phyloP scores from a whole-genome alignment of 1,139 yeast species.

The Hanseniaspora sp. region DNA sequence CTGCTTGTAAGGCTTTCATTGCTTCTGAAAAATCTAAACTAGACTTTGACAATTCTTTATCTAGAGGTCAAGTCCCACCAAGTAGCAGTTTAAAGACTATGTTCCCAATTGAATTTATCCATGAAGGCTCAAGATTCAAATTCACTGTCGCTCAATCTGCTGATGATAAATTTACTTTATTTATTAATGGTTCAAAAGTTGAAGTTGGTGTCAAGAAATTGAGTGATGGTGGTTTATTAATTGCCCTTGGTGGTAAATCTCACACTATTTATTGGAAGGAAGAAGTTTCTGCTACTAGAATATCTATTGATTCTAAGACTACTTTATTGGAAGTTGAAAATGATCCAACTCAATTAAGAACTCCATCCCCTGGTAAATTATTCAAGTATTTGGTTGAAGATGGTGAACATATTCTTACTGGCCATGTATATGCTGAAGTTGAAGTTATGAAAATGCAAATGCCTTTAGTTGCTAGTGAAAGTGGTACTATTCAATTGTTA shows the following conservation, averaged over 20 bases:
- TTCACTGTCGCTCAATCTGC: conserved; percentile 93
- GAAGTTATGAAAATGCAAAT: conserved; percentile 99
- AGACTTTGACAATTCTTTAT: conserved; percentile 62
- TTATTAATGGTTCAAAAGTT: conserved; percentile 84
- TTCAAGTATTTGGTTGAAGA: conserved; percentile 87
- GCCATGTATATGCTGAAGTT: conserved; percentile 94
- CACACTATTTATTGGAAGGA: conserved; percentile 96
- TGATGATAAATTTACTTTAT: conserved; percentile 69
- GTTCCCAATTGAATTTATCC: conserved; percentile 86
- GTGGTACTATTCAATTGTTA: conserved; percentile 82
- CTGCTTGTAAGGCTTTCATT: conserved; percentile 84
- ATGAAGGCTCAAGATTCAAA: conserved; percentile 84
- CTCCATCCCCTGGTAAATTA: conserved; percentile 97
- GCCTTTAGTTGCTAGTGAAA: conserved; percentile 85
- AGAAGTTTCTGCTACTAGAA: conserved; percentile 90
- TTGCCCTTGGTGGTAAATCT: conserved; percentile 82
- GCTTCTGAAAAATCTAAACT: conserved; percentile 60
- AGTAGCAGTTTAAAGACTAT: conserved; percentile 71
- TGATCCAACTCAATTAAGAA: conserved; percentile 95
- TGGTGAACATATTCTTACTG: conserved; percentile 85
- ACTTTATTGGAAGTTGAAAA: conserved; percentile 87
- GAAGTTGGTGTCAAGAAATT: conserved; percentile 77
- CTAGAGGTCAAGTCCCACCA: conserved; percentile 90
- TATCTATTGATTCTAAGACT: conserved; percentile 89
- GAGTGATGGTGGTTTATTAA: conserved; percentile 87